Evolutionary conservation across 345 rosid species (phyloP).

Genomic region (Carallia brachiata): DNA sequence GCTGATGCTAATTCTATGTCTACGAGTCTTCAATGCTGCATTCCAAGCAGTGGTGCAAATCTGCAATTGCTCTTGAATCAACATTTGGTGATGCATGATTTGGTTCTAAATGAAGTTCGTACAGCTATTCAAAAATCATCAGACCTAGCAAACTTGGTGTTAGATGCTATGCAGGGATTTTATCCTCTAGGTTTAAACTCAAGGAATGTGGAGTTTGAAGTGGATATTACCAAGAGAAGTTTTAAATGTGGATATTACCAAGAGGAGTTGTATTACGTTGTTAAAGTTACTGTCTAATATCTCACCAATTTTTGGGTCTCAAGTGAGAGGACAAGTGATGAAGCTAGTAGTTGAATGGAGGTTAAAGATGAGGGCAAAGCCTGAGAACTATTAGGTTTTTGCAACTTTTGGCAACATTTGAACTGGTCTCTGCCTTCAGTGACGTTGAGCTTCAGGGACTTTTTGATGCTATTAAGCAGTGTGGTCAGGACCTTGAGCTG

Average conservation of each 20-base stretch:
- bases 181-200: slow-evolving; percentile 18
- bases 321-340: neutral
- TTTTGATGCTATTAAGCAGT: neutral
- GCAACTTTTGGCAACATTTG: slow-evolving; percentile 1
- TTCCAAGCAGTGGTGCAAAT: slow-evolving; percentile 14
- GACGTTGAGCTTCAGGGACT: neutral
- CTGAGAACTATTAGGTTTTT: slow-evolving; percentile 12
- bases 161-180: slow-evolving; percentile 32
- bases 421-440: neutral
- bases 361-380: neutral
- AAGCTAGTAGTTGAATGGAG: neutral
- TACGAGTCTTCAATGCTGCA: neutral
- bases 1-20: slow-evolving; percentile 9
- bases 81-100: slow-evolving; percentile 13
- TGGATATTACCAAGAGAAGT: no score
- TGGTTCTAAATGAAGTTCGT: slow-evolving; percentile 9
- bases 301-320: neutral
- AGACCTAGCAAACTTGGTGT: slow-evolving; percentile 32
- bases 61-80: slow-evolving; percentile 29
- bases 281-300: neutral
- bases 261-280: slow-evolving; percentile 3
- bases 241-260: neutral
- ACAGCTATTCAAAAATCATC: slow-evolving; percentile 22
- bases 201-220: slow-evolving; percentile 11
- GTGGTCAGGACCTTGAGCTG: slow-evolving; percentile 3